phyloP scores from a whole-genome alignment of 148 eudicot species.

The Rheum nobile region DNA sequence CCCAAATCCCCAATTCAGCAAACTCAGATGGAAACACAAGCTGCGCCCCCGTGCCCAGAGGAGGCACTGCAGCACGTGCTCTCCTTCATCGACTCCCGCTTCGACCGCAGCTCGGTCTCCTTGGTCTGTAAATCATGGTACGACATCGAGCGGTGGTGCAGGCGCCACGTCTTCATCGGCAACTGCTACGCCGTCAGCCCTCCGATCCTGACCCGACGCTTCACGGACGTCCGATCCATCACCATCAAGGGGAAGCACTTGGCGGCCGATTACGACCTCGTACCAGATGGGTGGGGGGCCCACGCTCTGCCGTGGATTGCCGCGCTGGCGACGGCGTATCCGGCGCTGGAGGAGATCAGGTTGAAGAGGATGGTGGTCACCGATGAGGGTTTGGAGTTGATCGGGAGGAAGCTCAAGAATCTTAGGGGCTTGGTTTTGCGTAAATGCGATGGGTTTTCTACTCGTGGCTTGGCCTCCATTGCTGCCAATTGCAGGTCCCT shows the following conservation, averaged over 20 bases:
- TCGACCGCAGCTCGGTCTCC: constrained; percentile 68
- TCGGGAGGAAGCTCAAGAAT: constrained; percentile 36
- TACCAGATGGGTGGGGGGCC: constrained; percentile 79
- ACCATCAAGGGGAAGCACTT: constrained; percentile 75
- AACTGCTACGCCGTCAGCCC: constrained; percentile 79
- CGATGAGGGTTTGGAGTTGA: constrained; percentile 61
- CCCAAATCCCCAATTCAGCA: neutral
- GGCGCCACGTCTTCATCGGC: constrained; percentile 58
- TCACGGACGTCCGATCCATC: constrained; percentile 40
- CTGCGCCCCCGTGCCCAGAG: constrained; percentile 38
- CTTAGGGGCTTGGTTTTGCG: constrained; percentile 67
- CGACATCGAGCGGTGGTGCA: constrained; percentile 46
- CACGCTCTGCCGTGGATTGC: constrained; percentile 64
- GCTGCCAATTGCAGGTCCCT: constrained; percentile 77
- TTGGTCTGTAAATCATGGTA: constrained; percentile 74
- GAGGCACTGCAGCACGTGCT: constrained; percentile 79
- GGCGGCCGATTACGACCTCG: constrained; percentile 73
- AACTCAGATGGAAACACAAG: constrained; percentile 1
- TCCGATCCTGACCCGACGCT: constrained; percentile 41
- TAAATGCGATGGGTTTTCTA: constrained; percentile 65
- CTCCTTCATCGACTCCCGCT: constrained; percentile 37
- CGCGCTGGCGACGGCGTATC: constrained; percentile 33
- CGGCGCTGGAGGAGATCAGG: constrained; percentile 56
- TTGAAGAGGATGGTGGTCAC: constrained; percentile 72
- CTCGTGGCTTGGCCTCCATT: constrained; percentile 75